Evolutionary conservation across 495 filamentous ascomycete genomes (phyloP).

Genomic region (Tuber borchii): DNA sequence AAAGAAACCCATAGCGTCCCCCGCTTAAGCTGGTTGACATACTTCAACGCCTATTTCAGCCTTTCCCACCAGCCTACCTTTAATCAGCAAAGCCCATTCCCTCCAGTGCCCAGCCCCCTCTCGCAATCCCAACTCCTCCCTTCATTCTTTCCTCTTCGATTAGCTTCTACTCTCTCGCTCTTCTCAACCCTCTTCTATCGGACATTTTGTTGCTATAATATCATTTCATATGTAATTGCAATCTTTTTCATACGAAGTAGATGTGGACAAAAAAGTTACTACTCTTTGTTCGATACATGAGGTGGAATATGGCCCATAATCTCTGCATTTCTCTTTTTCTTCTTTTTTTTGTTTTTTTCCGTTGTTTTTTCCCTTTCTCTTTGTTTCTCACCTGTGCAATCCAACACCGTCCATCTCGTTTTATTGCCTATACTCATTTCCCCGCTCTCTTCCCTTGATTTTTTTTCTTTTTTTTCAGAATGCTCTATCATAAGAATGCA

Average conservation of each 20-base stretch:
- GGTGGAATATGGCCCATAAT: background rate
- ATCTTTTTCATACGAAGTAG: no score
- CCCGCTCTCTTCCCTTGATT: background rate
- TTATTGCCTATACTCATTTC: background rate
- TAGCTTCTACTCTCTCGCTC: no score
- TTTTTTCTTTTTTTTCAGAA: background rate
- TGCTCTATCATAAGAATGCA: background rate
- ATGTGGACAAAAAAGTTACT: no score
- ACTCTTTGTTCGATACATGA: no score
- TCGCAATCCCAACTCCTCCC: no score
- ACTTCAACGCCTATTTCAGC: background rate
- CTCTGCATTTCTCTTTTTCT: background rate
- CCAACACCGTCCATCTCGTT: background rate
- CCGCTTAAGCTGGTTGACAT: fast-evolving
- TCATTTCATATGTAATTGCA: no score
- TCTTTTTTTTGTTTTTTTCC: no score
- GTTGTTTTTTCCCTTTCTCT: background rate
- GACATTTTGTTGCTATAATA: no score
- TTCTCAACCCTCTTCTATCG: no score
- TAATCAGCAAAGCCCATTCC: background rate
- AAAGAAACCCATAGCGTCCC: background rate
- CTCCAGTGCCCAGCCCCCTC: no score
- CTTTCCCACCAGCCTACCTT: no score
- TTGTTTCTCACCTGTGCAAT: background rate
- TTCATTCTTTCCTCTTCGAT: no score